These are phyloP conservation scores for Endoconidiophora laricicola DNA, from an alignment of 2,329 filamentous ascomycete species.

Conservation along the genomic window DNA sequence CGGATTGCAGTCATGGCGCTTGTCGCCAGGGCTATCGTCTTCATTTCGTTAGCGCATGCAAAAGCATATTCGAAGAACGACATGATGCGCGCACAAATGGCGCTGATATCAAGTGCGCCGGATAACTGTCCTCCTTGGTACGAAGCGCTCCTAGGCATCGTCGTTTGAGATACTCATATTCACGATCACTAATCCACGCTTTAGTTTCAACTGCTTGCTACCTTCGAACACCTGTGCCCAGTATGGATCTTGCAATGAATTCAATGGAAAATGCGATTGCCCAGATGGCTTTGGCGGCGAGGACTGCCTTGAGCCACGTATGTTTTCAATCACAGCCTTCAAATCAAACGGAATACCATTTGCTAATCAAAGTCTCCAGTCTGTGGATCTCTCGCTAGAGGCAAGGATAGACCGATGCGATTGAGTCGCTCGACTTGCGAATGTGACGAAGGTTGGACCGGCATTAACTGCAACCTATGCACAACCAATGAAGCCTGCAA, in stretches of 20 bases:
- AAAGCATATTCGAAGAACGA: conserved; percentile 46
- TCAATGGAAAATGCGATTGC: conserved; percentile 83
- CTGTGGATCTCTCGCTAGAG: conserved; percentile 74
- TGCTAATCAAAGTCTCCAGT: conserved; percentile 26
- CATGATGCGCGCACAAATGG: conserved; percentile 47
- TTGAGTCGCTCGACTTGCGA: conserved; percentile 49
- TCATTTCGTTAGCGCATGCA: conserved; percentile 1
- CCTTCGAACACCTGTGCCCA: conserved; percentile 84
- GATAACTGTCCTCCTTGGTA: conserved; percentile 66
- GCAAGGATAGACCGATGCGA: conserved; percentile 61
- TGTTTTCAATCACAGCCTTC: conserved; percentile 16
- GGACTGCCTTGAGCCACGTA: conserved; percentile 72
- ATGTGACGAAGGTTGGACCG: conserved; percentile 85
- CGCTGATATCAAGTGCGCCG: conserved; percentile 56
- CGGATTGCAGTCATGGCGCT: background rate
- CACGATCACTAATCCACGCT: conserved; percentile 18
- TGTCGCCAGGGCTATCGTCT: background rate
- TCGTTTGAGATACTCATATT: conserved; percentile 16
- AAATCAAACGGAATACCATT: conserved; percentile 12
- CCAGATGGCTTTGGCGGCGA: conserved; percentile 86
- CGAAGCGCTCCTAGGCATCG: conserved; percentile 17
- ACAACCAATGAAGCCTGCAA: conserved; percentile 69
- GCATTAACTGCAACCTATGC: conserved; percentile 97
- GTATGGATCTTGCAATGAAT: conserved; percentile 75
- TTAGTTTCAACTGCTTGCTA: conserved; percentile 92